phyloP scores from a whole-genome alignment of 2,329 filamentous ascomycete genomes.

The Claviceps citrina region DNA sequence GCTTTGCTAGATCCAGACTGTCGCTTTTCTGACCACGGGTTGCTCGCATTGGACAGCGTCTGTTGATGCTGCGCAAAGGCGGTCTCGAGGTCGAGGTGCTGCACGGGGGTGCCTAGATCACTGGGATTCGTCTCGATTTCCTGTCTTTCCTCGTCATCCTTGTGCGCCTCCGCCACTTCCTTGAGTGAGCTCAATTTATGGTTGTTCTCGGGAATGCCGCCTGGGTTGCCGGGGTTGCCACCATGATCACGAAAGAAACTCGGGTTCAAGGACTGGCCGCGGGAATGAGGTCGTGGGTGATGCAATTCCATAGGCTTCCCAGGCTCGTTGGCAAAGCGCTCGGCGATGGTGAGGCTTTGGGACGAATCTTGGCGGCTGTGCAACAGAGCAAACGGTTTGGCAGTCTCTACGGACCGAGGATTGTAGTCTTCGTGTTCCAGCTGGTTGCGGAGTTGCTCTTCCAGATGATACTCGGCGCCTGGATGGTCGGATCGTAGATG shows the following conservation, averaged over 20 bases:
- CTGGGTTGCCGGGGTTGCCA: conserved; percentile 27
- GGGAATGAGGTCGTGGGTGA: conserved; percentile 59
- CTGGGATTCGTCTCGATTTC: conserved; percentile 63
- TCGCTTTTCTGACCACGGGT: conserved; percentile 46
- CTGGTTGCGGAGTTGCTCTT: conserved; percentile 64
- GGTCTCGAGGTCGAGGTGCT: conserved; percentile 31
- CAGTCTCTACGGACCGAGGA: conserved; percentile 29
- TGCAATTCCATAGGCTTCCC: conserved; percentile 45
- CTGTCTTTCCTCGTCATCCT: conserved; percentile 35
- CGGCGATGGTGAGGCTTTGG: conserved; percentile 31
- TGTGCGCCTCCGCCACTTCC: conserved; percentile 24
- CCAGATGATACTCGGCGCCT: conserved; percentile 71
- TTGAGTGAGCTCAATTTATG: conserved; percentile 26
- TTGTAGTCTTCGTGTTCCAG: conserved; percentile 66
- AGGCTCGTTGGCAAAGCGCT: conserved; percentile 37
- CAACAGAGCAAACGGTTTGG: conserved; percentile 13
- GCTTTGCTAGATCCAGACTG: conserved; percentile 23
- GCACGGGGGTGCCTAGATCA: conserved; percentile 49
- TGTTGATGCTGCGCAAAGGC: conserved; percentile 35
- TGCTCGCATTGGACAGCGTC: conserved; percentile 40
- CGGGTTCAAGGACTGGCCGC: conserved; percentile 56
- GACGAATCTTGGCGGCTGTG: conserved; percentile 34
- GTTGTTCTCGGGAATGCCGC: conserved; percentile 23
- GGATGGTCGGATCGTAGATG: conserved; percentile 77
- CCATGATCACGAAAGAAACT: conserved; percentile 46